Evolutionary conservation across 1,139 yeast genomes (phyloP), one percentile per base, ranked within the genome.

Genomic region (Hyphopichia burtonii): DNA sequence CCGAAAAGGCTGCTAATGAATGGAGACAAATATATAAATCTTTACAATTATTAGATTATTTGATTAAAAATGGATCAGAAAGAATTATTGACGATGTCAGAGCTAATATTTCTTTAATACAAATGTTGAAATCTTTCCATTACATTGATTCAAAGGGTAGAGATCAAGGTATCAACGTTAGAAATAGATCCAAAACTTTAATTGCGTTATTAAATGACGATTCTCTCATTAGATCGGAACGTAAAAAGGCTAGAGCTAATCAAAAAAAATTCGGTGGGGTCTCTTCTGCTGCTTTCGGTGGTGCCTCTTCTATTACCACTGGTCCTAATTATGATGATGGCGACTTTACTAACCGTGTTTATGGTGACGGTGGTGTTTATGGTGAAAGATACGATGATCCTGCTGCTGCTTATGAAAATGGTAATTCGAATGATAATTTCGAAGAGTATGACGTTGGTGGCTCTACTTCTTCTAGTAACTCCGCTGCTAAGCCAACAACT

Each of bases 1-100:
- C 96, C 8, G 98, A 91, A 62, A 94, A 94, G 66, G 80, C 94
- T 6, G 96, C 97, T 41, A 86, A 83, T 59, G 98, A 93, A 67
- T 93, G 99, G 99, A 82, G 99, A 62, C 99, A 93, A 63, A 91
- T 93, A 49, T 93, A 93, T 71, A 93, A 93, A 68, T 83, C 96
- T 8, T 74, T 93, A 53, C 98, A 91, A 62, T 74, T 93, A 58
- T 76, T 93, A 61, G 99, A 93, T 56, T 93, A 88, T 61, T 75
- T 93, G 55, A 78, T 94, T 50, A 89, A 89, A 61, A 87, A 93
- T 59, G 99, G 99, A 1, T 81, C 93, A 30, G 99, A 94, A 63
- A 74, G 97, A 49, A 89, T 94, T 49, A 94, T 94, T 45, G 99
- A 93, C 65, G 97, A 93, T 51, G 91, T 95, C 4, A 77, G 98